A percentile compares a stretch with the other conserved stretches of the same genome.
These are phyloP conservation scores for Microsporum ferrugineum DNA, from an alignment of 2,329 filamentous ascomycete species.

Conservation along the genomic window DNA sequence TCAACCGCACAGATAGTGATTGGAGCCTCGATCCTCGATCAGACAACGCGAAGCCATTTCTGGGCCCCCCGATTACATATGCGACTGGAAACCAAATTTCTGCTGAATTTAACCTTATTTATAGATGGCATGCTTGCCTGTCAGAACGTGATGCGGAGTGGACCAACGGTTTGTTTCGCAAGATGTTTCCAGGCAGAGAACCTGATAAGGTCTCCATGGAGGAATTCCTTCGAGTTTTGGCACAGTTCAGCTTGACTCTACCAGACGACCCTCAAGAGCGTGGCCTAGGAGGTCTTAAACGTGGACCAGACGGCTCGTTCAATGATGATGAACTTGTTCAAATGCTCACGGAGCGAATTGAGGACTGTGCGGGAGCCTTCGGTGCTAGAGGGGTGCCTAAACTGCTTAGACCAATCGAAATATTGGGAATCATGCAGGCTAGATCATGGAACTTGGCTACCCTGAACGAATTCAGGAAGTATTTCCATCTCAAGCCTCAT, in stretches of 20 bases:
- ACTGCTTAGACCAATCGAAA: constrained; percentile 62
- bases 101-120: constrained; percentile 44
- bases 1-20: constrained; percentile 32
- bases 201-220: constrained; percentile 21
- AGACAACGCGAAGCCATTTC: constrained; percentile 20
- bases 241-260: constrained; percentile 45
- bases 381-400: constrained; percentile 60
- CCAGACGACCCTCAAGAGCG: constrained; percentile 51
- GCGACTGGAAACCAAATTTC: constrained; percentile 42
- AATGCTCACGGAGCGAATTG: constrained; percentile 51
- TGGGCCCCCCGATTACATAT: constrained; percentile 23
- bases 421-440: constrained; percentile 66
- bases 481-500: constrained; percentile 50
- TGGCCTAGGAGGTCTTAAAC: constrained; percentile 49
- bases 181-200: constrained; percentile 13
- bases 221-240: constrained; percentile 37
- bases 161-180: constrained; percentile 52
- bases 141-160: constrained; percentile 58
- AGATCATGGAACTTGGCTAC: constrained; percentile 49
- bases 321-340: constrained; percentile 58
- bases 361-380: constrained; percentile 59
- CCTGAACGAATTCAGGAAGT: constrained; percentile 48
- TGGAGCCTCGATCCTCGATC: constrained; percentile 37
- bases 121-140: constrained; percentile 54
- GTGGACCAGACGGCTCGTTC: constrained; percentile 51